Conservation (phyloP, 2,329 filamentous ascomycete species). For the Claviceps citrina region DNA sequence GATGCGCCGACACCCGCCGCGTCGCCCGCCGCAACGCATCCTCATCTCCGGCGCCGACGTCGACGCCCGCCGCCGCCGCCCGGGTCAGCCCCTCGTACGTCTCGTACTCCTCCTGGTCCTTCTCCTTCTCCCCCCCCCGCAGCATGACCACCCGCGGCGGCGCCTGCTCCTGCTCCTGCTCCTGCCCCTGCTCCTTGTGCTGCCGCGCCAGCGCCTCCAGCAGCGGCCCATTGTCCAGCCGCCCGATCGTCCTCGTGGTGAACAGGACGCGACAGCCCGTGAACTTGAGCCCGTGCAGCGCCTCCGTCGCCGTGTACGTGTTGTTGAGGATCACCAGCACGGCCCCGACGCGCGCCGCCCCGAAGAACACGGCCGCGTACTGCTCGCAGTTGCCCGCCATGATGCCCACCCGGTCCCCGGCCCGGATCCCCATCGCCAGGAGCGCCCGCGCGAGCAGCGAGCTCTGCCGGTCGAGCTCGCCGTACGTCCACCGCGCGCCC, state of each 20-base stretch:
- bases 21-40: constrained; percentile 37
- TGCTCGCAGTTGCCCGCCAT: constrained; percentile 70
- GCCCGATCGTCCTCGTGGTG: constrained; percentile 53
- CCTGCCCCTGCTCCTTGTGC: constrained; percentile 26
- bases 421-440: constrained; percentile 48
- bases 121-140: constrained; percentile 33
- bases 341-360: constrained; percentile 49
- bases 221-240: constrained; percentile 45
- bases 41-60: constrained; percentile 30
- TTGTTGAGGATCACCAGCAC: constrained; percentile 69
- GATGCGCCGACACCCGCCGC: constrained; percentile 42
- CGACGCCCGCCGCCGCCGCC: constrained; percentile 23
- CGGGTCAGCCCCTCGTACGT: constrained; percentile 45
- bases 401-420: constrained; percentile 57
- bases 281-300: constrained; percentile 55
- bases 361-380: constrained; percentile 65
- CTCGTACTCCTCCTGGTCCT: constrained; percentile 37
- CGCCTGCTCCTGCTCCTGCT: constrained; percentile 27
- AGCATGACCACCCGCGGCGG: constrained; percentile 43
- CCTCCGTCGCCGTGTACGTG: constrained; percentile 62
- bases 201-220: constrained; percentile 34
- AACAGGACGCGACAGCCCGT: constrained; percentile 60
- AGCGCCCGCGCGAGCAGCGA: constrained; percentile 49
- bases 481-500: constrained; percentile 57
- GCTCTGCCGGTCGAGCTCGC: constrained; percentile 46